Conservation (phyloP, 2,329 filamentous ascomycete species). For the Diaporthe helianthi region DNA sequence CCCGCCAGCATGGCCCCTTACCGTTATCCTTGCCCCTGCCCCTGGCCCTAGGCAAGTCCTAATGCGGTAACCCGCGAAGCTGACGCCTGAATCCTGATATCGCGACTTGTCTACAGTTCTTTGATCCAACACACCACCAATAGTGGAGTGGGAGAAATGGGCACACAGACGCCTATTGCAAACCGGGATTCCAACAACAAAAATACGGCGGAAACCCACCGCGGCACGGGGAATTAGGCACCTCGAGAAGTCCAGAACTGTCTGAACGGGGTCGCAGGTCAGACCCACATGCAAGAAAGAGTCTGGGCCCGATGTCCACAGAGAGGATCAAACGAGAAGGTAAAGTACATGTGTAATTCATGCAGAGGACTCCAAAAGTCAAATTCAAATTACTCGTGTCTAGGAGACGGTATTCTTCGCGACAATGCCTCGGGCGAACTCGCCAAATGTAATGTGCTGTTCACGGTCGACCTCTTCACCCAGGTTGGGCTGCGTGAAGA, state of each 20-base stretch:
- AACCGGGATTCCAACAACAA: slow-evolving; percentile 22
- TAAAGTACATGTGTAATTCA: slow-evolving; percentile 7
- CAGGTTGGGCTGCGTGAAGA: slow-evolving; percentile 96
- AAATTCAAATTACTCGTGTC: slow-evolving; percentile 8
- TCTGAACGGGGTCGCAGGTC: slow-evolving; percentile 5
- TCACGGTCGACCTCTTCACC: slow-evolving; percentile 77
- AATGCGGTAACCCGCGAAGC: slow-evolving; percentile 33
- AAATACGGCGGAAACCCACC: slow-evolving; percentile 13
- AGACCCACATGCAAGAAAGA: slow-evolving; percentile 4
- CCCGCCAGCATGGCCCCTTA: slow-evolving; percentile 6
- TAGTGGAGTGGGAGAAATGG: background rate
- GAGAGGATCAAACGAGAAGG: slow-evolving; percentile 8
- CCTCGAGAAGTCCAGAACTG: slow-evolving; percentile 1
- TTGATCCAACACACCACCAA: background rate
- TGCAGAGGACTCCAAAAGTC: background rate
- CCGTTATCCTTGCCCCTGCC: slow-evolving; percentile 14
- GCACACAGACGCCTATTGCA: background rate
- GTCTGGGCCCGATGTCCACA: slow-evolving; percentile 12
- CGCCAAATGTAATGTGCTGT: slow-evolving; percentile 73
- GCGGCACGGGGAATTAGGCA: background rate
- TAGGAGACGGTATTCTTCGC: slow-evolving; percentile 63
- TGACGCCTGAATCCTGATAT: slow-evolving; percentile 1
- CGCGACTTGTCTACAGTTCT: background rate
- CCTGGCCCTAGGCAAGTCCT: slow-evolving; percentile 12
- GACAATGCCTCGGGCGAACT: slow-evolving; percentile 72